Evolutionary conservation across 1,139 yeast species (phyloP).

Genomic region (Diutina catenulata): DNA sequence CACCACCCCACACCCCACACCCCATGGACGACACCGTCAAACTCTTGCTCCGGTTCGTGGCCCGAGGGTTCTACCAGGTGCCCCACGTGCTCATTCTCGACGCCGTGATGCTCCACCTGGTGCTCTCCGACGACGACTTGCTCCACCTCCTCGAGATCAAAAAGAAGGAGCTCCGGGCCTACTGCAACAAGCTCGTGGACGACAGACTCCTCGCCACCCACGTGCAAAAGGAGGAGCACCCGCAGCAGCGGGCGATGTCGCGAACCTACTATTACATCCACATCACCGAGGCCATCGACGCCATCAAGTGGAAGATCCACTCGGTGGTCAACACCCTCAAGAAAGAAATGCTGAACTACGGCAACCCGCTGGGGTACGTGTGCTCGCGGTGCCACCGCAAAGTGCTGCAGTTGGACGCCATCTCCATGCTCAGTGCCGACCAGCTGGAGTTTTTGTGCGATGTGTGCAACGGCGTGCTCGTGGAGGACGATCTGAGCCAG

Average conservation of each 20-base stretch:
- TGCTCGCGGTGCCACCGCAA: constrained; percentile 80
- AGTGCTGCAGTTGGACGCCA: constrained; percentile 80
- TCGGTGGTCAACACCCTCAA: constrained; percentile 67
- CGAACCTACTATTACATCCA: constrained; percentile 82
- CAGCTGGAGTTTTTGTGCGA: constrained; percentile 76
- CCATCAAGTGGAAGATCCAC: constrained; percentile 94
- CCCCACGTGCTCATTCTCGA: constrained; percentile 80
- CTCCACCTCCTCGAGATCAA: constrained; percentile 71
- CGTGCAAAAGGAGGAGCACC: constrained; percentile 74
- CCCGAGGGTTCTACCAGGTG: constrained; percentile 77
- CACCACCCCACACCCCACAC: too few relatives aligned
- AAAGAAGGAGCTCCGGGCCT: constrained; percentile 73
- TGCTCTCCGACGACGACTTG: constrained; percentile 88
- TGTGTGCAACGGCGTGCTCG: constrained; percentile 61
- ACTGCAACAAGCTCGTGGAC: constrained; percentile 72
- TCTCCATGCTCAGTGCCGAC: constrained; percentile 69
- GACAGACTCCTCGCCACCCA: constrained; percentile 63
- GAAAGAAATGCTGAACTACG: constrained; percentile 68
- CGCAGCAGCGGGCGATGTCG: constrained; percentile 54
- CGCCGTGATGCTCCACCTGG: constrained; percentile 84
- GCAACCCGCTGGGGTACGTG: constrained; percentile 88
- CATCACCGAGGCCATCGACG: constrained; percentile 86
- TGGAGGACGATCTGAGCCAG: constrained; percentile 82
- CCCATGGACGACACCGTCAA: constrained; percentile 7
- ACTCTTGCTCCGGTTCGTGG: constrained; percentile 27